These are phyloP conservation scores for Stagonosporopsis tanaceti DNA, from an alignment of 2,329 filamentous ascomycete species.

Conservation along the genomic window DNA sequence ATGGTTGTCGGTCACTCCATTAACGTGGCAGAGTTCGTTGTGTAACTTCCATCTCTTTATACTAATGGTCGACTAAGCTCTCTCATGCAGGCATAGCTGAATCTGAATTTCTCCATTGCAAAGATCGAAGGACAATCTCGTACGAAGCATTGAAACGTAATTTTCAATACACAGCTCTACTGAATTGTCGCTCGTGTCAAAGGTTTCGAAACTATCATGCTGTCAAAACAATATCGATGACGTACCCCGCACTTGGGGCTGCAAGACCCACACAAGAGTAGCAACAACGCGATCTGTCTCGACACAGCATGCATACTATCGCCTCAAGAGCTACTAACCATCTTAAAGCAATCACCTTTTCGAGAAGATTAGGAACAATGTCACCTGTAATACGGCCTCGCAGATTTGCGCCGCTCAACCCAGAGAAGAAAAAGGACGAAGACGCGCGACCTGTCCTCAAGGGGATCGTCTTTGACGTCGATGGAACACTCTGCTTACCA, in stretches of 20 bases:
- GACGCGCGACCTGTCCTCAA: slow-evolving; percentile 57
- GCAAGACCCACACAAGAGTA: slow-evolving; percentile 9
- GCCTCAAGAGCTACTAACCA: neutral
- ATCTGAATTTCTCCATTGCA: no score
- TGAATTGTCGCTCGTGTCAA: neutral
- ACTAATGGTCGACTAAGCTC: no score
- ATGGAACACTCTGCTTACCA: slow-evolving; percentile 89
- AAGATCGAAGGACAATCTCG: no score
- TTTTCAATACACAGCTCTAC: neutral
- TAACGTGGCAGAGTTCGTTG: no score
- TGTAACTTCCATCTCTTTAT: no score
- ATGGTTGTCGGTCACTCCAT: no score
- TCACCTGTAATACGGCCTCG: slow-evolving; percentile 43
- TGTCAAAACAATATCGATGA: slow-evolving; percentile 6
- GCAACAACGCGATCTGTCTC: slow-evolving; percentile 10
- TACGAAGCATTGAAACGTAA: no score
- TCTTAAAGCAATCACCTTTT: neutral
- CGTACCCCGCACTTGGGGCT: slow-evolving; percentile 12
- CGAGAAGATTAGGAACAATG: slow-evolving; percentile 24
- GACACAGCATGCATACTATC: slow-evolving; percentile 10
- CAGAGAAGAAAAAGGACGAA: slow-evolving; percentile 35
- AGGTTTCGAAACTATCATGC: neutral
- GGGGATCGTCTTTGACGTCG: slow-evolving; percentile 86
- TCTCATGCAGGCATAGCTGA: no score
- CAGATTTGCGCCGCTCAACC: slow-evolving; percentile 60